phyloP scores from a whole-genome alignment of 1,284 basidiomycete species.

The Heliocybe sulcata region DNA sequence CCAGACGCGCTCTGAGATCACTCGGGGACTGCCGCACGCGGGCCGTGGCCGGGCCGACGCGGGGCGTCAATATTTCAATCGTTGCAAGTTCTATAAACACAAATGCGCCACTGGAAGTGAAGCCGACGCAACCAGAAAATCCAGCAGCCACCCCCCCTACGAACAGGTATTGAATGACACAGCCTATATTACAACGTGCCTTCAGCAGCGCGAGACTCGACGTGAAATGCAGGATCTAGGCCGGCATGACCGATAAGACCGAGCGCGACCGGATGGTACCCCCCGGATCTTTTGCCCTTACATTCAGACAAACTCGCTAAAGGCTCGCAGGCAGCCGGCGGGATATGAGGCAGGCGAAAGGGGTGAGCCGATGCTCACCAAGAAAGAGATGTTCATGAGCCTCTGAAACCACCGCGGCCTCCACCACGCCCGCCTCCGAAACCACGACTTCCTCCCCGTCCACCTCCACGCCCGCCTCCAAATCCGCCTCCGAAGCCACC shows the following conservation, averaged over 20 bases:
- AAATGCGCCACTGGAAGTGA: no score
- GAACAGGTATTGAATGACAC: background rate
- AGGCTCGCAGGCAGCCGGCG: background rate
- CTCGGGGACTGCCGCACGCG: no score
- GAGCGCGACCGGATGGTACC: background rate
- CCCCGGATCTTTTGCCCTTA: background rate
- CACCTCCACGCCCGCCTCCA: conserved; percentile 32
- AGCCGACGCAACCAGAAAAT: no score
- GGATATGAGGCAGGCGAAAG: background rate
- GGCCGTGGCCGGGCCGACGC: no score
- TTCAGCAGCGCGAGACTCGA: no score
- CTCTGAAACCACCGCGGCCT: conserved; percentile 34
- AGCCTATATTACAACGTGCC: background rate
- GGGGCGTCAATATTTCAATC: no score
- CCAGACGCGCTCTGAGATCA: no score
- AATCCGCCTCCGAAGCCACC: conserved; percentile 29
- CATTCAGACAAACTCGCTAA: background rate
- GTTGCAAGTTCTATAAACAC: no score
- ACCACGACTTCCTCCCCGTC: conserved; percentile 31
- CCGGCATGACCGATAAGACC: background rate
- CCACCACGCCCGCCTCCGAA: conserved; percentile 30
- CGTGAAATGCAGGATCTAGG: background rate
- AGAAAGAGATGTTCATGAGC: conserved; percentile 25
- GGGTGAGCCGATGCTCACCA: background rate
- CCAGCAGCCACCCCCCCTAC: no score